A percentile compares a stretch with the other conserved stretches of the same genome.
These are phyloP conservation scores for Nosema muscidifuracis DNA, from an alignment of 371 early-diverging fungal genomes.

Conservation along the genomic window DNA sequence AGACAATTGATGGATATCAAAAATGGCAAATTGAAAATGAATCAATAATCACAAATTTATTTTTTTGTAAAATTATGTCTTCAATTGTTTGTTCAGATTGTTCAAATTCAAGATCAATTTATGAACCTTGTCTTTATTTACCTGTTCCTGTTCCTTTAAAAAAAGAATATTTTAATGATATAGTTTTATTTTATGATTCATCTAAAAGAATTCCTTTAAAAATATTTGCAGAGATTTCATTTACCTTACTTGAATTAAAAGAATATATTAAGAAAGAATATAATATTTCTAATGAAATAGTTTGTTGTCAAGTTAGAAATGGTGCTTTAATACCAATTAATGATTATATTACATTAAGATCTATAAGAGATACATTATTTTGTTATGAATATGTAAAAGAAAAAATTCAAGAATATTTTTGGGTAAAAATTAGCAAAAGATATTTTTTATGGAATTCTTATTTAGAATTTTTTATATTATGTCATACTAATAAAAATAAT, in stretches of 20 bases:
- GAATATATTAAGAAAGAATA: constrained; percentile 3
- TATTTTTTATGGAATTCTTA: neutral
- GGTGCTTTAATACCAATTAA: neutral
- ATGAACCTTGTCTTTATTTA: constrained; percentile 78
- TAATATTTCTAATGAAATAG: neutral
- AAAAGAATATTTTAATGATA: constrained; percentile 9
- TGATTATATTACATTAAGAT: neutral
- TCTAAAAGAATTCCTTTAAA: constrained; percentile 23
- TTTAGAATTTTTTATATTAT: constrained; percentile 11
- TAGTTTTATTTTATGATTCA: constrained; percentile 32
- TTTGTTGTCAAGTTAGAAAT: constrained; percentile 42
- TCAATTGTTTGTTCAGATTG: constrained; percentile 74
- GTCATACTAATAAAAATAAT: neutral
- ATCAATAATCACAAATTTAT: constrained; percentile 78
- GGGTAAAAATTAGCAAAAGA: constrained; percentile 20
- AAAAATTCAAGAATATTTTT: constrained; percentile 8
- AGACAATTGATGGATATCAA: neutral
- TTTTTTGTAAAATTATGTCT: constrained; percentile 73
- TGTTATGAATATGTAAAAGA: constrained; percentile 21
- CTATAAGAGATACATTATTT: constrained; percentile 7
- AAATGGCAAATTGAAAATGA: constrained; percentile 64
- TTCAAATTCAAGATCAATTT: constrained; percentile 72
- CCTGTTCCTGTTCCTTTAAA: constrained; percentile 75
- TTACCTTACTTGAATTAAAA: constrained; percentile 26
- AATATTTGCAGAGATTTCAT: constrained; percentile 1